A percentile compares a stretch with the other conserved stretches of the same genome.
These are phyloP conservation scores for Avicennia marina DNA, from an alignment of 257 asterid genomes.

Conservation along the genomic window DNA sequence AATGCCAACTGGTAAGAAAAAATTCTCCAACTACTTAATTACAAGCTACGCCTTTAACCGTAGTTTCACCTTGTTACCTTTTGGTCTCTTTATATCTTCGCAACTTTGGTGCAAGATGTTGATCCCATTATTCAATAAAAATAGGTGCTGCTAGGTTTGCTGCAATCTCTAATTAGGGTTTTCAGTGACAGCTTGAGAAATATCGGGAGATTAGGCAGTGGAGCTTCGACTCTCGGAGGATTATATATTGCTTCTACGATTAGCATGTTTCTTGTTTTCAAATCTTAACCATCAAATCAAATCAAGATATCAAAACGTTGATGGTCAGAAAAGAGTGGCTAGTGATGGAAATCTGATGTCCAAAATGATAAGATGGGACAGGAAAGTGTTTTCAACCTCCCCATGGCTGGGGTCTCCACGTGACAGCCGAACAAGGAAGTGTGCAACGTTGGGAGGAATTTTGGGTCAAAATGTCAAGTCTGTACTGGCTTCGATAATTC, in stretches of 20 bases:
- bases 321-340: constrained; percentile 27
- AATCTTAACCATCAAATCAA: constrained; percentile 64
- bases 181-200: constrained; percentile 5
- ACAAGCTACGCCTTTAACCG: constrained; percentile 20
- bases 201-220: constrained; percentile 13
- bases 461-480: constrained; percentile 33
- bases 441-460: constrained; percentile 10
- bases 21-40: too few relatives aligned
- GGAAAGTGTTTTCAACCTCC: constrained; percentile 31
- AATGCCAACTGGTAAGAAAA: constrained; percentile 38
- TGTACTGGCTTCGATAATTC: not conserved
- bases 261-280: constrained; percentile 32
- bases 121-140: not conserved
- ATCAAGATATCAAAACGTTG: constrained; percentile 22
- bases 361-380: constrained; percentile 43
- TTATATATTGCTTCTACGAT: not conserved
- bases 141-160: constrained; percentile 24
- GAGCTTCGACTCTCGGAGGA: constrained; percentile 12
- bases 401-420: too few relatives aligned
- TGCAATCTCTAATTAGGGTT: constrained; percentile 34
- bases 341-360: constrained; percentile 31
- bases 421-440: constrained; percentile 10
- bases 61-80: constrained; percentile 35
- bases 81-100: constrained; percentile 33
- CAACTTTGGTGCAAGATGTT: too few relatives aligned